Percentiles rank a stretch among this genome's conserved stretches.
These are phyloP conservation scores for Penicillium verhagenii DNA, from an alignment of 495 filamentous ascomycete species.

Conservation along the genomic window DNA sequence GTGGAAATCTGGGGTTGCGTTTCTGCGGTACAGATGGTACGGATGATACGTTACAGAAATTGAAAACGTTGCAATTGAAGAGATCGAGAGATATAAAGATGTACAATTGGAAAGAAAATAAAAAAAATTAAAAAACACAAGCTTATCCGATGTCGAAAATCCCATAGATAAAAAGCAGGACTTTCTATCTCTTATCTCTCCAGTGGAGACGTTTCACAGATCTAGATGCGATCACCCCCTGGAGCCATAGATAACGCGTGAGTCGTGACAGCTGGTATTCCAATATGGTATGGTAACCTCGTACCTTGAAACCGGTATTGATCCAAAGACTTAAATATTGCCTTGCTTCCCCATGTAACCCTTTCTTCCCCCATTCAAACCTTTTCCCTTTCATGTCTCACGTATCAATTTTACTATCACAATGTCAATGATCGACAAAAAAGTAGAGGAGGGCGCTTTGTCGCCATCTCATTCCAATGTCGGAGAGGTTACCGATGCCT, in stretches of 20 bases:
- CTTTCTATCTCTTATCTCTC: not conserved
- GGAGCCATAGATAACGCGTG: not conserved
- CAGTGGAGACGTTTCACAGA: not conserved
- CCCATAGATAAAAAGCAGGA: not conserved
- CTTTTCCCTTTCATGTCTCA: not conserved
- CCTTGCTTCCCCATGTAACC: not conserved
- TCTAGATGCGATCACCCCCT: not conserved
- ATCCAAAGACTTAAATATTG: not conserved
- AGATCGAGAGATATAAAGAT: too few relatives aligned
- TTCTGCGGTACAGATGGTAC: not conserved
- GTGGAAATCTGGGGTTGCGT: not conserved
- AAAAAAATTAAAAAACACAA: not conserved
- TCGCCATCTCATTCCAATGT: not conserved
- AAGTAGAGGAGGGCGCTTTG: not conserved
- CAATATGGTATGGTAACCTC: not conserved
- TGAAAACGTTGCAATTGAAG: not conserved
- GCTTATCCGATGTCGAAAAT: not conserved
- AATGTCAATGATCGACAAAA: not conserved
- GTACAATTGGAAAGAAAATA: not conserved
- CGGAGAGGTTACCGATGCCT: not conserved
- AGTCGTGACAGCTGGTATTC: not conserved
- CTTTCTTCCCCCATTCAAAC: not conserved
- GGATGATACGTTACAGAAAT: not conserved
- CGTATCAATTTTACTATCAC: not conserved
- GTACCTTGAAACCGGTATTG: not conserved